These are phyloP conservation scores for Omphalea diandra DNA, from an alignment of 441 rosid species.

Conservation along the genomic window DNA sequence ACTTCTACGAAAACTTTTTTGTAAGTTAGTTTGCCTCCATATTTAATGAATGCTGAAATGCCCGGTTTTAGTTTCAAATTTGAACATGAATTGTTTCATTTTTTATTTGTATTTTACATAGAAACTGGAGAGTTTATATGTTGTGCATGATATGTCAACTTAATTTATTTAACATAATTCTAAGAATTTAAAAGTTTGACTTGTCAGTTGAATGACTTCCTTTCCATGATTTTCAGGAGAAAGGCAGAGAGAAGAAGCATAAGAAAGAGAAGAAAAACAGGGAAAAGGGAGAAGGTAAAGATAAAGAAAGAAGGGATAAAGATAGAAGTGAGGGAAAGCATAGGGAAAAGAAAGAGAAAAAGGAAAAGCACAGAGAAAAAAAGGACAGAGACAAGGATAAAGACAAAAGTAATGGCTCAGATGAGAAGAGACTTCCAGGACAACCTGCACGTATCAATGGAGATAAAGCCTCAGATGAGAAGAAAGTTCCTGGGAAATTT, in stretches of 20 bases:
- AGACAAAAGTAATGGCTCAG: slow-evolving; percentile 33
- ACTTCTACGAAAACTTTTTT: neutral
- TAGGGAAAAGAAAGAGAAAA: slow-evolving; percentile 47
- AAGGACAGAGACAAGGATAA: slow-evolving; percentile 43
- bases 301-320: slow-evolving; percentile 48
- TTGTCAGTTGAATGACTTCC: neutral
- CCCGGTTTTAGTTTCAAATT: neutral
- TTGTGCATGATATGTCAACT: neutral
- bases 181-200: neutral
- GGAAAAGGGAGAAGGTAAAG: slow-evolving; percentile 43
- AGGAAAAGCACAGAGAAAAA: slow-evolving; percentile 38
- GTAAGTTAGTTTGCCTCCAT: neutral
- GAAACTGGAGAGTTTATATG: neutral
- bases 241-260: slow-evolving; percentile 43
- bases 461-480: slow-evolving; percentile 33
- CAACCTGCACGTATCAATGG: slow-evolving; percentile 25
- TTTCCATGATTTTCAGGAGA: slow-evolving; percentile 39
- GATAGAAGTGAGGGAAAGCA: slow-evolving; percentile 51
- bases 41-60: neutral
- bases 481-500: slow-evolving; percentile 18
- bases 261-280: slow-evolving; percentile 55
- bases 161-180: neutral
- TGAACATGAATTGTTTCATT: neutral
- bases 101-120: neutral
- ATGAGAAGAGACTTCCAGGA: slow-evolving; percentile 39